Base-by-base conservation (phyloP, 768 basidiomycete species). In the Lactarius hengduanensis region DNA sequence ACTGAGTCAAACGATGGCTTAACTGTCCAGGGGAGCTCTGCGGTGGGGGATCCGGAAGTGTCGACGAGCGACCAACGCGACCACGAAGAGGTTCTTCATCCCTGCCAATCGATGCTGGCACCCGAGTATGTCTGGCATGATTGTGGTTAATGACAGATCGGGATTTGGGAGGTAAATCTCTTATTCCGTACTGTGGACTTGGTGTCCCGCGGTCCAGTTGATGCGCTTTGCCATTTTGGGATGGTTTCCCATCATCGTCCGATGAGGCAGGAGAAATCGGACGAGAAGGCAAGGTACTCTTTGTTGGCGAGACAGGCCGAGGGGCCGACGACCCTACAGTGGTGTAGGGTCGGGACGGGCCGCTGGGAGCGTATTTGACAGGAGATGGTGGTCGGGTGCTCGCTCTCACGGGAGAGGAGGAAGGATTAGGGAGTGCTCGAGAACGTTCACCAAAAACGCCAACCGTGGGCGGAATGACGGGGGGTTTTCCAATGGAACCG, bases 161-260 rank as follows among this genome's bases (percentile, higher is more conserved):
- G 32, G 67, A 71, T 47, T 62, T 63, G 36, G 54, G 50, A 32
- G 71, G 73, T 41, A 72, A 63, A 60, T 70, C 66, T 30, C 64
- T 59, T 32, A 72, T 71, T 34, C 70, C 70, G 30, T 72, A 72
- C 36, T 70, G 69, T 28, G 69, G 71, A 26, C 69, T 67, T 61
- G 65, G 69, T 55, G 61, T n/a, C 59, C 32, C 20, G 43, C 28
- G 41, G 22, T 59, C 66, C 15, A 47, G 55, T 47, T 67, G 53
- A 47, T 26, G 36, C 20, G 41, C 20, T 32, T 63, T 67, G 30
- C 66, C 62, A 43, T 59, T 67, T 53, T 62, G 57, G 54, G 66
- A 54, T 7, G 41, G 32, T 10, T 62, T 57, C 45, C 50, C 66
- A 61, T 68, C 63, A 41, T 64, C 63, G n/a, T 65, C 67, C 26